Conservation (phyloP, 768 basidiomycete species). For the Pisolithus albus region DNA sequence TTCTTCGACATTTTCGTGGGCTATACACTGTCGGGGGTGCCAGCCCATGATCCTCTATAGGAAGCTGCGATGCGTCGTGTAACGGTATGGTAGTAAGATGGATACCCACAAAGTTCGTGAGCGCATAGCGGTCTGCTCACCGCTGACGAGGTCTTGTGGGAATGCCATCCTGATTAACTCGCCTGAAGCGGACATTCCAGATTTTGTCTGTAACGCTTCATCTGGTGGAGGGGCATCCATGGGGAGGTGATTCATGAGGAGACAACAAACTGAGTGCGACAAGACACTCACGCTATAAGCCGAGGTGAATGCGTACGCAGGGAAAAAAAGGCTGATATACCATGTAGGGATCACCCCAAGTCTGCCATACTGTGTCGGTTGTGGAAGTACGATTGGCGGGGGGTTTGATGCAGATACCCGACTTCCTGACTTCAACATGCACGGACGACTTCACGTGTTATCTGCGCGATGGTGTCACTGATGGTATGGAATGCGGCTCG, state of each 20-base stretch:
- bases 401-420: too few species aligned
- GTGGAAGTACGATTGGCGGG: slow-evolving; percentile 67
- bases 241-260: slow-evolving; percentile 39
- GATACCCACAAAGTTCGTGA: slow-evolving; percentile 68
- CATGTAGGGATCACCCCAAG: slow-evolving; percentile 83
- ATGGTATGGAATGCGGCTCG: slow-evolving; percentile 35
- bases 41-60: not conserved
- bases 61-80: not conserved
- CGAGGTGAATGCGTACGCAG: not conserved
- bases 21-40: slow-evolving; percentile 52
- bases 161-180: slow-evolving; percentile 25
- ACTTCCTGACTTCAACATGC: slow-evolving; percentile 51
- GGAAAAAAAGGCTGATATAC: slow-evolving; percentile 32
- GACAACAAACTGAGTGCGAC: slow-evolving; percentile 68
- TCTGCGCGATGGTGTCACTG: slow-evolving; percentile 41
- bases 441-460: slow-evolving; percentile 43
- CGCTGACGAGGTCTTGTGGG: slow-evolving; percentile 30
- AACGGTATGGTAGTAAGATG: not conserved
- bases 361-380: slow-evolving; percentile 67
- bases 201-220: too few species aligned
- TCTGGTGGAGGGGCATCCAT: too few species aligned
- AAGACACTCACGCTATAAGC: slow-evolving; percentile 71
- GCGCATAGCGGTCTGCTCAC: slow-evolving; percentile 74
- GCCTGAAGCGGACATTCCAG: too few species aligned
- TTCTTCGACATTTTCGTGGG: slow-evolving; percentile 89